Conservation (phyloP, 1,284 basidiomycete species). For the Trametes sp. region DNA sequence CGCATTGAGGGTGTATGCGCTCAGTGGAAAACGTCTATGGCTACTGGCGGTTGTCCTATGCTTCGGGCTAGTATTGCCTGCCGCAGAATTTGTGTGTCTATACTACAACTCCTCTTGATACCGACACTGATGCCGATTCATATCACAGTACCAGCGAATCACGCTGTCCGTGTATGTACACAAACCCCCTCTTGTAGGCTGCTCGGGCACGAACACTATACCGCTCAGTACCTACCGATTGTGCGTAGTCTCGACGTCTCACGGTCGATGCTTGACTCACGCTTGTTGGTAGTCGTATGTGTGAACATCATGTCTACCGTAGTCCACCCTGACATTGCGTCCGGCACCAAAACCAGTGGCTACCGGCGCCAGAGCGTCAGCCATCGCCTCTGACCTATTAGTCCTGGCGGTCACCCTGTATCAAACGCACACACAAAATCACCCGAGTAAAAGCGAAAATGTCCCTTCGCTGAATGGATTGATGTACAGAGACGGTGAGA, state of each 20-base stretch:
- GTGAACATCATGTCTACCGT: background rate
- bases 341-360: conserved; percentile 1
- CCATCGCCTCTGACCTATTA: conserved; percentile 4
- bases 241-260: conserved; percentile 1
- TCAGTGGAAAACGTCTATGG: conserved; percentile 16
- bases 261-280: background rate
- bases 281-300: background rate
- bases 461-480: background rate
- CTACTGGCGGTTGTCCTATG: background rate
- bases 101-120: background rate
- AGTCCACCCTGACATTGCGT: background rate
- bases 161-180: background rate
- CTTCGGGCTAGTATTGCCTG: background rate
- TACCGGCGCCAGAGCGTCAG: conserved; percentile 7
- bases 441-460: background rate
- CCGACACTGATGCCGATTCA: background rate
- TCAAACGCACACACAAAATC: conserved; percentile 9
- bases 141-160: conserved; percentile 4
- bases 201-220: background rate
- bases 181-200: background rate
- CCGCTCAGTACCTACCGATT: conserved; percentile 6
- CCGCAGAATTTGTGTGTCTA: background rate
- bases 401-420: conserved; percentile 10
- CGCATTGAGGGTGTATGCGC: conserved; percentile 15
- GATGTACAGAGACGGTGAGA: conserved; percentile 8